phyloP scores from a whole-genome alignment of 2,329 filamentous ascomycete species.

The Lasiodiplodia gonubiensis region DNA sequence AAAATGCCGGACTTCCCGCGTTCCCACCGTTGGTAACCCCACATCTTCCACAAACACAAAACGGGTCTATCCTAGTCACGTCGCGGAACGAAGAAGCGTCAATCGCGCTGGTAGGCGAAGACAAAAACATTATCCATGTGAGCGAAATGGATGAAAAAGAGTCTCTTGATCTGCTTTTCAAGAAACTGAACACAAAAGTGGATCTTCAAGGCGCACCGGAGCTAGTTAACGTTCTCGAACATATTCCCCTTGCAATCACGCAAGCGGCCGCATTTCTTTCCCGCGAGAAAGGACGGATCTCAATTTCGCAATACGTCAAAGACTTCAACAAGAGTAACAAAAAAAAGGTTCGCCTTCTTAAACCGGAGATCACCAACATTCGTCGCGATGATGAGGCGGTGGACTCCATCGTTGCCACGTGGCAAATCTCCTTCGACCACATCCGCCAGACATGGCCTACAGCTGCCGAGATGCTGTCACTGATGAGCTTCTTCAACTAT shows the following conservation, averaged over 20 bases:
- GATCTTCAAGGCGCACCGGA: not conserved
- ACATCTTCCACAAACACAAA: constrained; percentile 1
- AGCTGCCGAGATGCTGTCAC: constrained; percentile 51
- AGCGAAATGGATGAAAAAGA: not conserved
- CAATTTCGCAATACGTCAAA: constrained; percentile 43
- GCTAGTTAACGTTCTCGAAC: constrained; percentile 32
- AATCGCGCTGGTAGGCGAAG: not conserved
- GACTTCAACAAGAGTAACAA: constrained; percentile 43
- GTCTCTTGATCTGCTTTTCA: not conserved
- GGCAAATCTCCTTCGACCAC: constrained; percentile 43
- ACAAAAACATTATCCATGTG: no score
- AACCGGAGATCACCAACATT: constrained; percentile 38
- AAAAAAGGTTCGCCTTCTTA: constrained; percentile 35
- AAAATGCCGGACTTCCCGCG: no score
- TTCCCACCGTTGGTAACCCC: not conserved
- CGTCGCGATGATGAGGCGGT: constrained; percentile 42
- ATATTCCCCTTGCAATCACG: constrained; percentile 43
- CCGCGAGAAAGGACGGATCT: no score
- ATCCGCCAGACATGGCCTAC: constrained; percentile 39
- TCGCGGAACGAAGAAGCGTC: not conserved
- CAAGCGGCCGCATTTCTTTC: constrained; percentile 44
- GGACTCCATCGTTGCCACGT: constrained; percentile 47
- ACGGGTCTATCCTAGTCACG: constrained; percentile 26
- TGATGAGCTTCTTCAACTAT: constrained; percentile 56
- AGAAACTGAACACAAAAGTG: not conserved